phyloP scores from a whole-genome alignment of 2,329 filamentous ascomycete genomes.

The Colletotrichum filicis region DNA sequence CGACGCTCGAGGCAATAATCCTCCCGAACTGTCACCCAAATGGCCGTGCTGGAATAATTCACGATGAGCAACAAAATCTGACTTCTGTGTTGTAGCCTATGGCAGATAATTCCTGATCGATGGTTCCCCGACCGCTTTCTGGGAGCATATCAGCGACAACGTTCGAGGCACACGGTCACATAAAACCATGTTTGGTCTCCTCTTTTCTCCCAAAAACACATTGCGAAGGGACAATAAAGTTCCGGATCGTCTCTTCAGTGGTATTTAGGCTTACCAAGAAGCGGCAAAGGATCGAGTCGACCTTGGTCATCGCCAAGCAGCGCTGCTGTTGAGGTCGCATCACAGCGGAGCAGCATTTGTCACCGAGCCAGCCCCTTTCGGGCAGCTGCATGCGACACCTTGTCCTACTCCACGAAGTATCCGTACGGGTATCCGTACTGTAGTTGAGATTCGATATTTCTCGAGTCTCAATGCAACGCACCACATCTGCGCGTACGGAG shows the following conservation, averaged over 20 bases:
- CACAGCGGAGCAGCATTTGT: background rate
- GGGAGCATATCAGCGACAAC: background rate
- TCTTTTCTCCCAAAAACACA: background rate
- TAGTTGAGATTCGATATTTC: background rate
- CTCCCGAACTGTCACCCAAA: too few relatives aligned
- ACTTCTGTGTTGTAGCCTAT: too few relatives aligned
- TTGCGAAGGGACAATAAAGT: background rate
- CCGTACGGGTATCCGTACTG: background rate
- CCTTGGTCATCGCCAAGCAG: background rate
- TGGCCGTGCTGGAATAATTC: too few relatives aligned
- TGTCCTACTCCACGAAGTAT: background rate
- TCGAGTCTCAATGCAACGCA: background rate
- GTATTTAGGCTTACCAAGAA: conserved; percentile 1
- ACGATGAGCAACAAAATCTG: too few relatives aligned
- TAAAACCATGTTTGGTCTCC: background rate
- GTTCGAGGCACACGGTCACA: background rate
- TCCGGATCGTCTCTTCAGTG: background rate
- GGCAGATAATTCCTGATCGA: background rate
- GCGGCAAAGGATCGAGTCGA: background rate
- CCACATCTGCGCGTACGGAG: too few relatives aligned
- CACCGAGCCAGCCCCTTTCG: background rate
- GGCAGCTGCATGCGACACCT: conserved; percentile 14
- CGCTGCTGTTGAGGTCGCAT: background rate
- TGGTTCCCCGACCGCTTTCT: background rate
- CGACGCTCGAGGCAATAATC: background rate